Evolutionary conservation across 2,329 filamentous ascomycete species (phyloP).

Genomic region (Aspergillus hiratsukae): DNA sequence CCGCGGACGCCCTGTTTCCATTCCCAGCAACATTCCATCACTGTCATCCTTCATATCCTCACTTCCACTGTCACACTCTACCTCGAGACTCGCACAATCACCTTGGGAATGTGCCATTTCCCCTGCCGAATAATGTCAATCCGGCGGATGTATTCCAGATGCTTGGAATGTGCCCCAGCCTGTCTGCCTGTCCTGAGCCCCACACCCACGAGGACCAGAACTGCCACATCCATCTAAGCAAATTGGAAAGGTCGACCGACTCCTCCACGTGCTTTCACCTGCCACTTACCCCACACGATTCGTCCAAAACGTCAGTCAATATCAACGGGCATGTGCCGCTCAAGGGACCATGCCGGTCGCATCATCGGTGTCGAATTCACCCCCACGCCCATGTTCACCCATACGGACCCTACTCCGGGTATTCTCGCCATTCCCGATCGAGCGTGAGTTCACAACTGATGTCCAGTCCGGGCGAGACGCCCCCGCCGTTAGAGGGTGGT

Average conservation of each 20-base stretch:
- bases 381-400: slow-evolving; percentile 30
- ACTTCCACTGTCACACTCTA: slow-evolving; percentile 27
- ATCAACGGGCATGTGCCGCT: slow-evolving; percentile 15
- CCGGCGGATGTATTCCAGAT: slow-evolving; percentile 34
- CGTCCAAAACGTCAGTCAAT: slow-evolving; percentile 26
- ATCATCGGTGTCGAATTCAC: slow-evolving; percentile 32
- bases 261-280: slow-evolving; percentile 29
- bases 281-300: slow-evolving; percentile 26
- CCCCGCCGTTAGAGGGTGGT: slow-evolving; percentile 32
- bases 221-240: slow-evolving; percentile 12
- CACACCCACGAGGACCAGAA: slow-evolving; percentile 19
- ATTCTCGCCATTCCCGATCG: slow-evolving; percentile 33
- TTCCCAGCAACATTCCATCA: slow-evolving; percentile 20
- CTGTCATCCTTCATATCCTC: slow-evolving; percentile 22
- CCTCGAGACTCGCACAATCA: slow-evolving; percentile 25
- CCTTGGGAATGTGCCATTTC: slow-evolving; percentile 19
- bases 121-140: slow-evolving; percentile 28
- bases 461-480: slow-evolving; percentile 34
- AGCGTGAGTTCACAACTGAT: slow-evolving; percentile 35
- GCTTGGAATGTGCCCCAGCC: slow-evolving; percentile 31
- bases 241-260: slow-evolving; percentile 18
- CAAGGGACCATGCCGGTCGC: slow-evolving; percentile 29
- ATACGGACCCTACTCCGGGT: slow-evolving; percentile 31
- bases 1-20: slow-evolving; percentile 15
- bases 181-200: slow-evolving; percentile 23